Evolutionary conservation across 352 stramenopile genomes (phyloP), one percentile per base, ranked within the genome.

Genomic region (Phytophthora cactorum): DNA sequence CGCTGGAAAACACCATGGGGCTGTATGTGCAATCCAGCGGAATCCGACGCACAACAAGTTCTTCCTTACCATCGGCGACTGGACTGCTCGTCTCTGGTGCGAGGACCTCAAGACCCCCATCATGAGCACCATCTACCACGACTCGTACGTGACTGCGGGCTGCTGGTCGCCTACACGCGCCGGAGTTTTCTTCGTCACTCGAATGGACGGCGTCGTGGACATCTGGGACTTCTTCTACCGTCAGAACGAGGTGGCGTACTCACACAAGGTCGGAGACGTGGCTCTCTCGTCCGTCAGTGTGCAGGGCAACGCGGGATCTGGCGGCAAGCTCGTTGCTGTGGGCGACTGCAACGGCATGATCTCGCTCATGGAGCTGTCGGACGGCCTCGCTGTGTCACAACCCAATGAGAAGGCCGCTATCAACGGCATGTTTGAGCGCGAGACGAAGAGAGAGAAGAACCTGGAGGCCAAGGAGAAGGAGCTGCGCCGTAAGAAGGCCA

Each of bases 41-140:
- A 99, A 99, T 68, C 97, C 97, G 36, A 97, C 88, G n/a, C 93
- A 99, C 72, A 98, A 96, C 77, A 99, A 99, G 71, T 99, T 98
- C 68, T 99, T 99, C 79, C 90, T 99, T 78, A 99, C 96, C 11
- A 93, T 99, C 29, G 97, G 97, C 15, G 97, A 99, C 78, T 99
- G 97, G 97, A 98, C 95, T 12, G 95, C 97, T 49, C 83, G 92
- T 27, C 88, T 99, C 54, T 99, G 97, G 97, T 97, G 93, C 58
- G 97, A 99, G 52, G 97, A 99, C 68, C 75, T 99, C 50, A 98
- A 98, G 72, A 98, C 95, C 36, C 97, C 97, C 10, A 99, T 99
- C 75, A 98, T 99, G 87, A 99, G 92, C 66, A 99, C 97, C 0
- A 96, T 93, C 32, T 99, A 99, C 75, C 94, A 98, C 79, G 85